Conservation (phyloP, 192 early-diverging fungal species). For the Backusella mclennaniae region DNA sequence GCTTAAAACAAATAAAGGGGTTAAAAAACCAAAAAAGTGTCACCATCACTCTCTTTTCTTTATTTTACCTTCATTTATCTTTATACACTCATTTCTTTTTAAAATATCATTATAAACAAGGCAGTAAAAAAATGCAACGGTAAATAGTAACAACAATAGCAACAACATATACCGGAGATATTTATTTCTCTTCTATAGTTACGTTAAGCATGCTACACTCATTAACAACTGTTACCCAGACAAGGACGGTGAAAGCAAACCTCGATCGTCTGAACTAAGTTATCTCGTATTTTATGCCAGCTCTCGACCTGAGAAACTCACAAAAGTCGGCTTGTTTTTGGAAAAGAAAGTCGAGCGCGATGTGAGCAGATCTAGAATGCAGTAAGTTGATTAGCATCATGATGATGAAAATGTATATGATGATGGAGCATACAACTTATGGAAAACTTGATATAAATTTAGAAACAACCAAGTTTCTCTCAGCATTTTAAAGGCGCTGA, state of each 20-base stretch:
- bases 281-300: conserved; percentile 86
- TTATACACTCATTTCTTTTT: background rate
- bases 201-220: conserved; percentile 75
- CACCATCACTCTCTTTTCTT: background rate
- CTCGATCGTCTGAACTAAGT: conserved; percentile 80
- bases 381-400: conserved; percentile 47
- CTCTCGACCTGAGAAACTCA: conserved; percentile 84
- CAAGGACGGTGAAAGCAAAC: conserved; percentile 63
- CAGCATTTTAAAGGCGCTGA: conserved; percentile 70
- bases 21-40: background rate
- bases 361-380: conserved; percentile 51
- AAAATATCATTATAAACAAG: background rate
- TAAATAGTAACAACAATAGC: background rate
- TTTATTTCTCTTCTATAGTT: conserved; percentile 37
- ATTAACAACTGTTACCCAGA: conserved; percentile 75
- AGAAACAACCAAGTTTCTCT: conserved; percentile 72
- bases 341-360: conserved; percentile 71
- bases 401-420: background rate
- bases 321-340: conserved; percentile 84
- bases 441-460: background rate
- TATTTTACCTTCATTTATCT: background rate
- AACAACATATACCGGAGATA: background rate
- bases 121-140: background rate
- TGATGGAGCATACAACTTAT: background rate
- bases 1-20: background rate